Base-by-base conservation (phyloP, 805 yeast genomes). In the Kodamaea neixiangensis region DNA sequence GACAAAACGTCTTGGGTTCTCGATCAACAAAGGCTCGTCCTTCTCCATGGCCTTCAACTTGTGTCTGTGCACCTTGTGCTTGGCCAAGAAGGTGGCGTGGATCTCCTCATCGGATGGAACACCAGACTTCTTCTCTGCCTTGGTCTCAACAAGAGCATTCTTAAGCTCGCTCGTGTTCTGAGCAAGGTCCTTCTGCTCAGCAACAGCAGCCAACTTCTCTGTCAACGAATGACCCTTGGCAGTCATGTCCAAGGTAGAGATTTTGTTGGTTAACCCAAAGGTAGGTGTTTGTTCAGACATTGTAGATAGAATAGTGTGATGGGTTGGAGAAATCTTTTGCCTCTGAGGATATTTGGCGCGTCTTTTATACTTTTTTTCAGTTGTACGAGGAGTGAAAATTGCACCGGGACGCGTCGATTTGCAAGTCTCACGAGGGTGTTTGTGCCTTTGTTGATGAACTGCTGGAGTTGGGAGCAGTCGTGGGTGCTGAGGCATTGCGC, bases 1-100 rank as follows among this genome's bases (percentile, higher is more conserved):
- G 47, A 94, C 97, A 64, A 89, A 91, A 68, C 99, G 85, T 65
- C 83, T 82, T 61, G 82, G 83, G 82, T 93, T 94, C 73, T 90
- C 97, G 47, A 69, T 65, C 63, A 93, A 80, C 63, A 93, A 73
- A 1, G 98, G 98, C 79, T 93, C 99, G 51, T 88, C 87, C 70
- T 82, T 81, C 77, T 93, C 97, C 62, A 81, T 61, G 54, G 76
- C 89, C 75, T 85, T 85, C 65, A 93, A 76, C 56, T 78, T 54
- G 62, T 83, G 88, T 75, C 96, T 85, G 68, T 87, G 91, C 25
- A 79, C 82, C 59, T 75, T 79, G 72, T 87, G 93, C 55, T 76
- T 71, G 34, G 68, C 67, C 63, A 87, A 75, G 70, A 87, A 87
- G 44, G 72, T 68, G 53, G 72, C 60, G 69, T 87, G 94, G 21